Conservation (phyloP, 345 rosid species). For the Eucalyptus decipiens region DNA sequence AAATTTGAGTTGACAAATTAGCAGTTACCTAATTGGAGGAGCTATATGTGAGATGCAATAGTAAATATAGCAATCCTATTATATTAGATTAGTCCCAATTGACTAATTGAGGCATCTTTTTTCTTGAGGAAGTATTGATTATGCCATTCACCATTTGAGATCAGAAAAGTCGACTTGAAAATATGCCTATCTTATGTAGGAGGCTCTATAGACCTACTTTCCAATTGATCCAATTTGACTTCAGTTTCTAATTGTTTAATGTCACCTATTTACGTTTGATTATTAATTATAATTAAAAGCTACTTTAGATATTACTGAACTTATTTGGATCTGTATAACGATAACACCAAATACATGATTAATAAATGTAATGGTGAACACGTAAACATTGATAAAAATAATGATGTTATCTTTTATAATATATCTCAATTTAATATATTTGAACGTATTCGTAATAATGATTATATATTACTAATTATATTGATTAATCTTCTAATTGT, state of each 20-base stretch:
- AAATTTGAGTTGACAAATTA: neutral
- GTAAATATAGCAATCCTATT: neutral
- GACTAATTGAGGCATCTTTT: neutral
- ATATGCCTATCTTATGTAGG: neutral
- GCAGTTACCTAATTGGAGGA: neutral
- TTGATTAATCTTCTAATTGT: neutral
- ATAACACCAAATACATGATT: neutral
- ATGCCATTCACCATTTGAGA: neutral
- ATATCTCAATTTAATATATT: neutral
- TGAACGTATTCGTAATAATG: neutral
- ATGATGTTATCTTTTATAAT: neutral
- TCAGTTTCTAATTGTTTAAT: neutral
- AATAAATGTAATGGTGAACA: neutral
- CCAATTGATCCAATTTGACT: neutral
- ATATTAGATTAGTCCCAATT: neutral
- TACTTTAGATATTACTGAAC: neutral
- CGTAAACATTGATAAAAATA: neutral
- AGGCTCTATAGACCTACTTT: neutral
- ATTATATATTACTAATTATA: neutral
- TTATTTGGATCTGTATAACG: neutral
- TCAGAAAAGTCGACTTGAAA: neutral
- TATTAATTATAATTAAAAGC: neutral
- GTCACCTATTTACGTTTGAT: neutral
- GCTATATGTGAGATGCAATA: neutral
- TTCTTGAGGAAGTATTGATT: neutral